phyloP scores from a whole-genome alignment of 495 filamentous ascomycete genomes.

The Lophium mytilinum region DNA sequence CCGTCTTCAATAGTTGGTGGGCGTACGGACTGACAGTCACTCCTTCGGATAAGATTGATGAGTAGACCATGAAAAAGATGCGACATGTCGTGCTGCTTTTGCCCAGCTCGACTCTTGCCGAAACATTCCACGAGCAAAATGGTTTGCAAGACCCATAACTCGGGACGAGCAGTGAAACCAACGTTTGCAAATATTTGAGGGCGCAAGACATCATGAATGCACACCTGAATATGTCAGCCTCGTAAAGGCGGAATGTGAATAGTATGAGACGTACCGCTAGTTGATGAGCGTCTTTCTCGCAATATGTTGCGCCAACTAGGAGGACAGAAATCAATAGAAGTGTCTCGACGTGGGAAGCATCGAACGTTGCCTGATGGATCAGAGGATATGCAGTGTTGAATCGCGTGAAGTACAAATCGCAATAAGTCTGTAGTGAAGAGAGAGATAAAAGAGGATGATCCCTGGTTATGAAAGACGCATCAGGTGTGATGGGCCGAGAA shows the following conservation, averaged over 20 bases:
- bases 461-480: slow-evolving; percentile 35
- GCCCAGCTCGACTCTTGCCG: slow-evolving; percentile 48
- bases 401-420: slow-evolving; percentile 47
- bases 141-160: slow-evolving; percentile 38
- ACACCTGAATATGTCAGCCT: slow-evolving; percentile 5
- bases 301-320: slow-evolving; percentile 48
- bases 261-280: slow-evolving; percentile 44
- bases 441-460: slow-evolving; percentile 44
- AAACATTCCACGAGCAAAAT: slow-evolving; percentile 53
- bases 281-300: slow-evolving; percentile 46
- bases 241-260: neutral
- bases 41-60: slow-evolving; percentile 51
- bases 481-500: slow-evolving; percentile 35
- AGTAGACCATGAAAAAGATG: slow-evolving; percentile 51
- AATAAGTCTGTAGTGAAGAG: slow-evolving; percentile 41
- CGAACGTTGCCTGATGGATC: slow-evolving; percentile 46
- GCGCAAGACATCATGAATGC: slow-evolving; percentile 22
- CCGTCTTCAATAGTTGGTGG: slow-evolving; percentile 22
- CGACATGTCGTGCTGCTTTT: slow-evolving; percentile 47
- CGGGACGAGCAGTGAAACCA: slow-evolving; percentile 18
- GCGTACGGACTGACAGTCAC: slow-evolving; percentile 41
- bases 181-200: slow-evolving; percentile 22
- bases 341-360: slow-evolving; percentile 38
- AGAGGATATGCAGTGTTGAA: slow-evolving; percentile 50
- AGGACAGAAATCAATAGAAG: slow-evolving; percentile 44